A percentile compares a stretch with the other conserved stretches of the same genome.
Evolutionary conservation across 805 yeast species (phyloP).

Genomic region (Yarrowia keelungensis): DNA sequence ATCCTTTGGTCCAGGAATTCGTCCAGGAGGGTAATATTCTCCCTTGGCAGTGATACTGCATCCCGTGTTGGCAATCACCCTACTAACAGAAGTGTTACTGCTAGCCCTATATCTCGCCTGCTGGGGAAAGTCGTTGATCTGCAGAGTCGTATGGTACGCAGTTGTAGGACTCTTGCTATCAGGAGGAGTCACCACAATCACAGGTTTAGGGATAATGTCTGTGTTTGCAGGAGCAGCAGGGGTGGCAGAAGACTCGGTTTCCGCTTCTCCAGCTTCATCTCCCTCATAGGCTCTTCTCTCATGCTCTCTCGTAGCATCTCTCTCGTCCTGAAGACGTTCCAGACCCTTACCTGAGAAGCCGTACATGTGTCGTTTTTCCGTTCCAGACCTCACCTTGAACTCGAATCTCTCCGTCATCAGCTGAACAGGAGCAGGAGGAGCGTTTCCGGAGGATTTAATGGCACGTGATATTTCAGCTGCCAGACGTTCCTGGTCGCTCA

Average conservation of each 20-base stretch:
- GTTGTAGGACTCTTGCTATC: constrained; percentile 63
- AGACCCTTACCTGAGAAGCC: constrained; percentile 97
- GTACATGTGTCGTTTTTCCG: constrained; percentile 60
- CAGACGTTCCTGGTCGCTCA: constrained; percentile 64
- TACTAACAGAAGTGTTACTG: constrained; percentile 65
- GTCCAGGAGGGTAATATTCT: constrained; percentile 69
- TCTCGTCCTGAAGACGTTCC: constrained; percentile 70
- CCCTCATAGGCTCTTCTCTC: constrained; percentile 61
- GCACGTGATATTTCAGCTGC: constrained; percentile 77
- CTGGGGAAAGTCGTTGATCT: constrained; percentile 83
- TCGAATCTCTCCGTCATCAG: constrained; percentile 63
- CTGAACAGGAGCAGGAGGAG: constrained; percentile 60
- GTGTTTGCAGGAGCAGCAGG: constrained; percentile 42
- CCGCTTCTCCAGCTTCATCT: constrained; percentile 46
- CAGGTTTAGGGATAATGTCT: constrained; percentile 26
- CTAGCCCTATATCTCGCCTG: constrained; percentile 53
- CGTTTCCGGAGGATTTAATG: constrained; percentile 61
- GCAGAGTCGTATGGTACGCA: constrained; percentile 69
- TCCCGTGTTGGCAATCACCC: constrained; percentile 72
- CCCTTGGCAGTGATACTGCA: constrained; percentile 87
- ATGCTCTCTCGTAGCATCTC: constrained; percentile 59
- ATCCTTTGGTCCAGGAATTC: constrained; percentile 57
- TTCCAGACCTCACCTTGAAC: constrained; percentile 69
- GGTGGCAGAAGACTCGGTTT: constrained; percentile 47
- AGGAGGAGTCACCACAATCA: constrained; percentile 57